Evolutionary conservation across 2,329 filamentous ascomycete species (phyloP).

Genomic region (Venturia effusa): DNA sequence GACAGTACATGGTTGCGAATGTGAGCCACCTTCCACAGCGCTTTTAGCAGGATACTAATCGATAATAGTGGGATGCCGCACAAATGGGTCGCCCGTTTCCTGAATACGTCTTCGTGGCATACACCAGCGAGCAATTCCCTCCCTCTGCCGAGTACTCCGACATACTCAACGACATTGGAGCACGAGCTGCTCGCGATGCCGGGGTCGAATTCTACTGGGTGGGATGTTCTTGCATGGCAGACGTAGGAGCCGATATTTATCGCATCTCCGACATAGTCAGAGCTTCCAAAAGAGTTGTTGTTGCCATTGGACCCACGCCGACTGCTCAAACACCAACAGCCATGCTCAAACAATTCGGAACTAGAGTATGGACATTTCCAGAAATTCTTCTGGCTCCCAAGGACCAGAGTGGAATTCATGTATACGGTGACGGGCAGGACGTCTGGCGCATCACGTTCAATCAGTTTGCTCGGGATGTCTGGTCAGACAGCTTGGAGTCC

Average conservation of each 20-base stretch:
- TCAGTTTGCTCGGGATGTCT: conserved; percentile 30
- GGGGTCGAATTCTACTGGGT: conserved; percentile 33
- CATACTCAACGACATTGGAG: conserved; percentile 26
- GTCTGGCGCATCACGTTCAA: conserved; percentile 21
- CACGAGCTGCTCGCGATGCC: conserved; percentile 27
- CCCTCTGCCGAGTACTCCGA: conserved; percentile 19
- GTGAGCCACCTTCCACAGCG: background rate
- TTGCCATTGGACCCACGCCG: conserved; percentile 24
- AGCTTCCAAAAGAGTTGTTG: conserved; percentile 31
- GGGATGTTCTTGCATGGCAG: conserved; percentile 32
- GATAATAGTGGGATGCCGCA: conserved; percentile 20
- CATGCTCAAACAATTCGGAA: conserved; percentile 33
- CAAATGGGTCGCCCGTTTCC: conserved; percentile 17
- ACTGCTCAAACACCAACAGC: conserved; percentile 18
- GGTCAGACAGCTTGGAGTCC: conserved; percentile 29
- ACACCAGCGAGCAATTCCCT: conserved; percentile 30
- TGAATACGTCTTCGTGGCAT: conserved; percentile 32
- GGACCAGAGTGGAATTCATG: conserved; percentile 1
- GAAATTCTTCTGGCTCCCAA: conserved; percentile 28
- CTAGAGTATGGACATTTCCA: conserved; percentile 36
- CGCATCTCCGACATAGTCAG: conserved; percentile 37
- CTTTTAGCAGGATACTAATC: conserved; percentile 16
- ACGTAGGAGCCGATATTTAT: conserved; percentile 24
- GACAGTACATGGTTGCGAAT: background rate
- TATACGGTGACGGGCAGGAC: background rate